Conservation (phyloP, 1,139 yeast species). For the Taiozyma onychis region DNA sequence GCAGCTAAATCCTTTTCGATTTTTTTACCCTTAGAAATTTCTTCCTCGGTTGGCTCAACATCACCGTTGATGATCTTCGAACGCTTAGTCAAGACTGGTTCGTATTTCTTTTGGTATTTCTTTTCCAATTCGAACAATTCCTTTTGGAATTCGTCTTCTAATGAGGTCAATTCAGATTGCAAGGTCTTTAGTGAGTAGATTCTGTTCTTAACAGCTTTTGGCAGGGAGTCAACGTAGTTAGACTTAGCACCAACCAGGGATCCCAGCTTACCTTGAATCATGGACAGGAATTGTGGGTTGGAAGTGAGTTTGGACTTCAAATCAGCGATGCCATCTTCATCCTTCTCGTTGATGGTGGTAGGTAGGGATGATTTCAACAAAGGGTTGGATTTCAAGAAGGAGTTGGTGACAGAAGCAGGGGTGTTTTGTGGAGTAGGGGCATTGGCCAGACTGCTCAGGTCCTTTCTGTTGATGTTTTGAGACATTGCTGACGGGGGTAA, state of each 20-base stretch:
- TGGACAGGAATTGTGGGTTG: constrained; percentile 72
- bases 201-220: constrained; percentile 70
- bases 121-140: constrained; percentile 86
- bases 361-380: constrained; percentile 41
- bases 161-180: constrained; percentile 72
- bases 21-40: constrained; percentile 70
- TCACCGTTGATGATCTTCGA: constrained; percentile 66
- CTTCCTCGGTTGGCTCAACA: constrained; percentile 72
- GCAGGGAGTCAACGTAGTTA: constrained; percentile 77
- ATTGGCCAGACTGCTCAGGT: constrained; percentile 72
- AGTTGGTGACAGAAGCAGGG: constrained; percentile 82
- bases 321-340: constrained; percentile 15
- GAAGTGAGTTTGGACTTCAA: constrained; percentile 47
- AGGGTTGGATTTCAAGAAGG: constrained; percentile 71
- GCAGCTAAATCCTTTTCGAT: constrained; percentile 42
- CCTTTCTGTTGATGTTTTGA: constrained; percentile 21
- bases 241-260: constrained; percentile 79
- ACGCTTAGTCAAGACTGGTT: constrained; percentile 75
- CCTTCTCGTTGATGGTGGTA: constrained; percentile 42
- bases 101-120: constrained; percentile 66
- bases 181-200: constrained; percentile 81
- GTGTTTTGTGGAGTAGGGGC: constrained; percentile 99
- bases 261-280: constrained; percentile 90
- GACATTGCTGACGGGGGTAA: constrained; percentile 2
- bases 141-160: constrained; percentile 88